phyloP scores from a whole-genome alignment of 768 basidiomycete species.

The Cystobasidium ongulense region DNA sequence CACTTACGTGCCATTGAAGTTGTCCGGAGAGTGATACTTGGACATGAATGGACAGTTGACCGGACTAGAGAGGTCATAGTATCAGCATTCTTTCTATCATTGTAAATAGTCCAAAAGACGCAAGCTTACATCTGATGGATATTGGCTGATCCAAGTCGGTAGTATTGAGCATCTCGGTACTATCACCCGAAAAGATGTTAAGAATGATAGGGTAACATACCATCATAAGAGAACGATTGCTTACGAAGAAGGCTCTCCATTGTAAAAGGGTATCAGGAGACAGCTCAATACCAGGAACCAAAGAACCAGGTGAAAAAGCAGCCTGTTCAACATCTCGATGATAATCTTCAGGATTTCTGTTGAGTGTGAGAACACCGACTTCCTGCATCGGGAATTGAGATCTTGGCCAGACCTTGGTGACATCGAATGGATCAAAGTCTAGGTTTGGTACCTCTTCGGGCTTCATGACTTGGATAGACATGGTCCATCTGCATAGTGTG shows the following conservation, averaged over 20 bases:
- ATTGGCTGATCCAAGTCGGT: constrained; percentile 42
- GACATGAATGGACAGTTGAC: constrained; percentile 39
- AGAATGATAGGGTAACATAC: constrained; percentile 17
- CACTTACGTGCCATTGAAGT: constrained; percentile 39
- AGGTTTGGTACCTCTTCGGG: constrained; percentile 41
- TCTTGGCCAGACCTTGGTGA: constrained; percentile 42
- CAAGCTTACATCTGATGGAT: constrained; percentile 42
- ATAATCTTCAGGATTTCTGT: constrained; percentile 44
- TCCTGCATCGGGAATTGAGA: constrained; percentile 42
- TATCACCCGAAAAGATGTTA: constrained; percentile 9
- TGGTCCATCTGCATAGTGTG: constrained; percentile 40
- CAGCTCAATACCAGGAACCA: constrained; percentile 44
- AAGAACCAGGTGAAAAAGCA: constrained; percentile 42
- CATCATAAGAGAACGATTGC: neutral
- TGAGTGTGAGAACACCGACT: constrained; percentile 41
- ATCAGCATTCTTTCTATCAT: too few relatives aligned
- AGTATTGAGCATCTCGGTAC: constrained; percentile 43
- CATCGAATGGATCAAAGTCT: constrained; percentile 43
- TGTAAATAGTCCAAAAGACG: too few relatives aligned
- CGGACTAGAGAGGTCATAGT: neutral
- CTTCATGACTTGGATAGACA: constrained; percentile 43
- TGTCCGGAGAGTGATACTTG: constrained; percentile 44
- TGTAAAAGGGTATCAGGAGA: constrained; percentile 43
- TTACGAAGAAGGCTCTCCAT: constrained; percentile 43
- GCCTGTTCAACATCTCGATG: constrained; percentile 45